Evolutionary conservation across 2,329 filamentous ascomycete genomes (phyloP).

Genomic region (Aspergillus carbonarius): DNA sequence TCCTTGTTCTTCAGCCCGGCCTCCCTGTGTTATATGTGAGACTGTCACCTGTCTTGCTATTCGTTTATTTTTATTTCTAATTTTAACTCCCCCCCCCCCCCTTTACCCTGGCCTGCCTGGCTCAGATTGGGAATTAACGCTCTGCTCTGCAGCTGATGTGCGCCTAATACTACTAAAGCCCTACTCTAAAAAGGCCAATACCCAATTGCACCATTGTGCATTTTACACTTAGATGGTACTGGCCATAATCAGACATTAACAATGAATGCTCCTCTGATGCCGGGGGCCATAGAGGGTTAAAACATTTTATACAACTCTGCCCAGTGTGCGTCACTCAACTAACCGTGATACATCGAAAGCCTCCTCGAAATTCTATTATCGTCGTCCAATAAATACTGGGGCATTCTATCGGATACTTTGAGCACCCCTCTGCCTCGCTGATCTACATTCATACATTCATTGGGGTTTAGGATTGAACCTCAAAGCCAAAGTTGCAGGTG

Average conservation of each 20-base stretch:
- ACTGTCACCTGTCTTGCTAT: not conserved
- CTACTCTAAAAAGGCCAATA: not conserved
- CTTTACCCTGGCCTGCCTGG: no score
- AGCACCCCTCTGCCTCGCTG: not conserved
- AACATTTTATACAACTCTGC: not conserved
- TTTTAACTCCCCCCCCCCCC: not conserved
- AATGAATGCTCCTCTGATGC: not conserved
- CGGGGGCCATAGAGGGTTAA: not conserved
- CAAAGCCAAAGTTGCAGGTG: not conserved
- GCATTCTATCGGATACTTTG: not conserved
- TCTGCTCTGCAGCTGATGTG: not conserved
- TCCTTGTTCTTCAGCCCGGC: not conserved
- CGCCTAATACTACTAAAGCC: not conserved
- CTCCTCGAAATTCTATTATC: not conserved
- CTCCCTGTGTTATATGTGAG: not conserved
- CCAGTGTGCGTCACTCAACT: not conserved
- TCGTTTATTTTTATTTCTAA: not conserved
- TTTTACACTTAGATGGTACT: not conserved
- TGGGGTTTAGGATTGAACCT: not conserved
- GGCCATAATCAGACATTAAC: not conserved
- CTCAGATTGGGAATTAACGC: not conserved
- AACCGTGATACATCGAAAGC: not conserved
- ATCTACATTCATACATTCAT: conserved; percentile 4
- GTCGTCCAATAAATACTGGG: not conserved
- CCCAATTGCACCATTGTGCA: not conserved